Base-by-base conservation (phyloP, 139 green algal species). In the Tetradesmus lagerheimii region DNA sequence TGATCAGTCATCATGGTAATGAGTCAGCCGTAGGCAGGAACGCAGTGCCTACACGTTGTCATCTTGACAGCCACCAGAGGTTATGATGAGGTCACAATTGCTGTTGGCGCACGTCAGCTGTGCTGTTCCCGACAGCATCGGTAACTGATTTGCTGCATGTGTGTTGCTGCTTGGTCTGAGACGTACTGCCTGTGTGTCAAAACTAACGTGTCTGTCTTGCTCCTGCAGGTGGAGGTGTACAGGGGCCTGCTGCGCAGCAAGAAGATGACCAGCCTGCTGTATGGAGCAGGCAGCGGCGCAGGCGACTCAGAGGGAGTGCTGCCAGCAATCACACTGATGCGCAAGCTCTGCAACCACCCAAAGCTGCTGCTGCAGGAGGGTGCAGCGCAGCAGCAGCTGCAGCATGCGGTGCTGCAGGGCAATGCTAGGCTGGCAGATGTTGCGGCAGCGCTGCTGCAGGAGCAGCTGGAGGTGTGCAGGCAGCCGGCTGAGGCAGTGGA, bases 341-440 rank as follows among this genome's bases (percentile, higher is more conserved):
- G 91, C 11, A 96, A 98, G 93, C 84, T 97, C 41, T 97, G 95
- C 91, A 97, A 97, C 91, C 95, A 97, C 85, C 96, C 96, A 2
- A 76, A 86, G 38, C 93, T 98, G 37, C 86, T 97, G 79, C 39
- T 92, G 78, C 18, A 64, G 27, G 80, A 27, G 29, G 38, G 2
- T 47, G 57, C 57, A 41, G 79, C 43, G 20, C 87, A 80, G 39
- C 74, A 84, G 39, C 41, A 39, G 50, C 41, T 18, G n/a, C n/a
- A 41, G 74, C 71, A 86, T 45, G 80, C 80, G 23, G 80, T 31
- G 75, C 76, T 81, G 85, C 66, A 83, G 29, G 47, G 76, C 37
- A 50, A 77, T 34, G 57, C 23, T 0, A 75, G 57, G 78, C 53
- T 80, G 38, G 87, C 37, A 27, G 85, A 83, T 29, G n/a, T 89